These are phyloP conservation scores for Pyrus pyrifolia DNA, from an alignment of 306 rosid species.

Conservation along the genomic window DNA sequence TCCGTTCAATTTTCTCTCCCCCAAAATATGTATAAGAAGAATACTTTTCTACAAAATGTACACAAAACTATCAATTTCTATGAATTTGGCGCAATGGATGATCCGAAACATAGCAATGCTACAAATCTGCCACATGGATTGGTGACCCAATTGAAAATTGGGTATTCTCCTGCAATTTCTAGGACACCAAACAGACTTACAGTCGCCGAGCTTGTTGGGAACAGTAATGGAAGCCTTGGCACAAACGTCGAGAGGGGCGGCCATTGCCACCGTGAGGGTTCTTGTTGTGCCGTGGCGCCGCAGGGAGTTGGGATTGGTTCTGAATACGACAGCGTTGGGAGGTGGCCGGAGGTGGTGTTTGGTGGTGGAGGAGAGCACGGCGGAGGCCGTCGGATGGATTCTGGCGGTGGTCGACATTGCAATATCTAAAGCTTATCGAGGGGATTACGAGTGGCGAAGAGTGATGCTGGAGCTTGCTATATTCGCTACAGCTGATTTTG, in stretches of 20 bases:
- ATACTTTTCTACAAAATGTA: background rate
- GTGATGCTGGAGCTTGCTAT: background rate
- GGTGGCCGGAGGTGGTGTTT: constrained; percentile 34
- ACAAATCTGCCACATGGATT: background rate
- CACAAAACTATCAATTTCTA: background rate
- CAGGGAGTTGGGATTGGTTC: constrained; percentile 1
- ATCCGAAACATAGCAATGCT: background rate
- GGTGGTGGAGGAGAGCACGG: constrained; percentile 47
- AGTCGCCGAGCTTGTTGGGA: constrained; percentile 75
- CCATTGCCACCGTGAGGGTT: constrained; percentile 47
- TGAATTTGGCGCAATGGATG: background rate
- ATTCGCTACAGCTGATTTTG: background rate
- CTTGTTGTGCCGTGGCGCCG: constrained; percentile 12
- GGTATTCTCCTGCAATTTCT: background rate
- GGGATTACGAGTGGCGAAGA: background rate
- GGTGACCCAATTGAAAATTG: background rate
- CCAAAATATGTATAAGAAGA: background rate
- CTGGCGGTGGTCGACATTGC: constrained; percentile 50
- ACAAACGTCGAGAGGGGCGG: constrained; percentile 59
- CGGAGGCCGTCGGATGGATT: constrained; percentile 53
- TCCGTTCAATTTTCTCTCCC: background rate
- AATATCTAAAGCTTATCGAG: background rate
- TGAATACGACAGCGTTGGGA: constrained; percentile 22
- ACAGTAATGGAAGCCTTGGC: constrained; percentile 61
- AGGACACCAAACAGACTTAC: constrained; percentile 18